Percentiles rank a stretch among this genome's conserved stretches.
Conservation (phyloP, 257 asterid genomes). For the Ballota nigra region DNA sequence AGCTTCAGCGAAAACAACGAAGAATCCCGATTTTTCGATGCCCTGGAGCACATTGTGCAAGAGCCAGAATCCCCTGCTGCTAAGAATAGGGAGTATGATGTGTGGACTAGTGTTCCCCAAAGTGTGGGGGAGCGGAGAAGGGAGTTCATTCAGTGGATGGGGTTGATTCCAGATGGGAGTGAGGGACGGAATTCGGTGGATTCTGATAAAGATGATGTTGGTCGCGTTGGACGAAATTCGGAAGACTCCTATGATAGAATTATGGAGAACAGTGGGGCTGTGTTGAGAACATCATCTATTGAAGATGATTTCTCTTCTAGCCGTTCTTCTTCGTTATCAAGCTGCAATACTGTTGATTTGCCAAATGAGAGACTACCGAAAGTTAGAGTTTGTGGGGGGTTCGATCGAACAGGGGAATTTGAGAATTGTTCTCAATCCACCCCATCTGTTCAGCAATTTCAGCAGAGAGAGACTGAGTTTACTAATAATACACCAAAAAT, state of each 20-base stretch:
- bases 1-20: conserved; percentile 46
- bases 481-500: conserved; percentile 25
- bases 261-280: conserved; percentile 52
- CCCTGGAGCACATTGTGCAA: conserved; percentile 51
- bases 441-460: conserved; percentile 24
- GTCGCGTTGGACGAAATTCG: background rate
- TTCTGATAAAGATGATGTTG: conserved; percentile 23
- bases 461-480: conserved; percentile 31
- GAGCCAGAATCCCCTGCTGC: conserved; percentile 27
- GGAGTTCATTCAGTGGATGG: conserved; percentile 60
- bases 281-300: conserved; percentile 39
- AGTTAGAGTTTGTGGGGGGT: conserved; percentile 17
- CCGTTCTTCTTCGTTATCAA: conserved; percentile 44
- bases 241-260: conserved; percentile 35
- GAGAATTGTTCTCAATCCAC: conserved; percentile 23
- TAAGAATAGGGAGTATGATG: conserved; percentile 43
- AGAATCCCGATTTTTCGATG: conserved; percentile 67
- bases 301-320: conserved; percentile 51
- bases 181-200: conserved; percentile 24
- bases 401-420: conserved; percentile 24
- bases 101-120: conserved; percentile 64
- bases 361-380: conserved; percentile 29
- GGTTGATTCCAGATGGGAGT: conserved; percentile 28
- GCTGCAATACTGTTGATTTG: conserved; percentile 41
- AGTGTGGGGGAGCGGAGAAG: conserved; percentile 72